Evolutionary conservation across 768 basidiomycete genomes (phyloP).

Genomic region (Trametes elegans): DNA sequence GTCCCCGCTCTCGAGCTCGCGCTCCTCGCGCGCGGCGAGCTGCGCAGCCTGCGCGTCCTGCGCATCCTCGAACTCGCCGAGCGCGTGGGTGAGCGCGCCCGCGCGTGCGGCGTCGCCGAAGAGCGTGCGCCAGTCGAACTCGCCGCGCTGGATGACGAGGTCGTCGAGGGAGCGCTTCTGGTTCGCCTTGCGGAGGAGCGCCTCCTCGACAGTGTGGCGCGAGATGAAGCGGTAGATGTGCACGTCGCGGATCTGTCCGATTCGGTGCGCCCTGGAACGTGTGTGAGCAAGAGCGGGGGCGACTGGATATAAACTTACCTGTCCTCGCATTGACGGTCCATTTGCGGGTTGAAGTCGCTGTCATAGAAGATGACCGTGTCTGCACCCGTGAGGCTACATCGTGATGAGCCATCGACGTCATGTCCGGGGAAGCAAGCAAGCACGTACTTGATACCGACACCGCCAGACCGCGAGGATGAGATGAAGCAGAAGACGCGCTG

Average conservation of each 20-base stretch:
- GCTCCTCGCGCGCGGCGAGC: constrained; percentile 72
- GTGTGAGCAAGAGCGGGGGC: neutral
- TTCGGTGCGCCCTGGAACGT: constrained; percentile 81
- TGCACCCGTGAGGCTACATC: constrained; percentile 70
- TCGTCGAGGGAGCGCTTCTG: constrained; percentile 92
- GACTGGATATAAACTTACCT: constrained; percentile 43
- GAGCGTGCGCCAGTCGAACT: constrained; percentile 91
- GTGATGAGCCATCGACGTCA: constrained; percentile 20
- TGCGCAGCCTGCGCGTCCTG: constrained; percentile 85
- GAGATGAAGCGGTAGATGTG: constrained; percentile 96
- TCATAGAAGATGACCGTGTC: constrained; percentile 98
- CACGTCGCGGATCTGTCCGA: constrained; percentile 94
- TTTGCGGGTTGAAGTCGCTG: constrained; percentile 96
- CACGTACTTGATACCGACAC: constrained; percentile 91
- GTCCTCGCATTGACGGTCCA: constrained; percentile 97
- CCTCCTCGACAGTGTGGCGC: constrained; percentile 89
- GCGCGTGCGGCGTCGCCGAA: constrained; percentile 61
- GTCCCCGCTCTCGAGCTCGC: constrained; percentile 72
- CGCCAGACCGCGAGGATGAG: constrained; percentile 72
- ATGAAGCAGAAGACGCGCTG: constrained; percentile 85
- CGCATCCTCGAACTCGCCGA: constrained; percentile 84
- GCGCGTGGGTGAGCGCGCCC: constrained; percentile 61
- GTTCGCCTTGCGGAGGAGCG: constrained; percentile 95
- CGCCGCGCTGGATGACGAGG: constrained; percentile 90
- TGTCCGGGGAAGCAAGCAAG: neutral